Evolutionary conservation across 108 stramenopile genomes (phyloP).

Genomic region (Cyclotella distinguenda): DNA sequence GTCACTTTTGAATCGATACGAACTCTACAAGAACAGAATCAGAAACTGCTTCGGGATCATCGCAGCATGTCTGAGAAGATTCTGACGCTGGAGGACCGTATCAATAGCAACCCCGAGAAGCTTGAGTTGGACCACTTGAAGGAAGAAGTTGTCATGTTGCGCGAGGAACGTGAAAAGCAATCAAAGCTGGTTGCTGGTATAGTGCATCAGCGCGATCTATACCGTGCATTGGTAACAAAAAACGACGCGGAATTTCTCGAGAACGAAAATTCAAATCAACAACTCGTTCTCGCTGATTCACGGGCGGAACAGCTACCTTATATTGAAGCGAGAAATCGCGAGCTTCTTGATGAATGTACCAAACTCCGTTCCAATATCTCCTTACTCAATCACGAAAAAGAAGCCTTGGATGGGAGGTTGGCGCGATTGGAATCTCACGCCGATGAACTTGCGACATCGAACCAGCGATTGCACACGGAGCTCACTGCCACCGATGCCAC

Average conservation of each 20-base stretch:
- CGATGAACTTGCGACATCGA: slow-evolving; percentile 57
- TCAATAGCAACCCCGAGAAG: slow-evolving; percentile 50
- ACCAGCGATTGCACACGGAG: slow-evolving; percentile 53
- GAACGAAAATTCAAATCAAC: slow-evolving; percentile 24
- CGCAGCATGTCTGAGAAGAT: slow-evolving; percentile 52
- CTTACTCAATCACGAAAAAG: slow-evolving; percentile 49
- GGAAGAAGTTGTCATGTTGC: slow-evolving; percentile 53
- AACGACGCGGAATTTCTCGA: slow-evolving; percentile 52
- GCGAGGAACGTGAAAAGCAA: slow-evolving; percentile 75
- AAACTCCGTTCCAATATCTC: slow-evolving; percentile 52
- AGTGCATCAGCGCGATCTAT: slow-evolving; percentile 86
- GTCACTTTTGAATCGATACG: slow-evolving; percentile 44
- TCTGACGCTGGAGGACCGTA: slow-evolving; percentile 56
- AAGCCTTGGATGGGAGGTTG: slow-evolving; percentile 59
- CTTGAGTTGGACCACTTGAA: slow-evolving; percentile 55
- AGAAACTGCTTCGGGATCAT: slow-evolving; percentile 67
- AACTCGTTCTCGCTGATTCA: slow-evolving; percentile 49
- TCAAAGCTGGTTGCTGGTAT: slow-evolving; percentile 70
- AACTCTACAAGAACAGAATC: slow-evolving; percentile 77
- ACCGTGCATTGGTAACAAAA: slow-evolving; percentile 69
- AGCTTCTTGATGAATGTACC: slow-evolving; percentile 54
- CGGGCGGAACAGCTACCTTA: slow-evolving; percentile 44
- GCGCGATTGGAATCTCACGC: slow-evolving; percentile 61
- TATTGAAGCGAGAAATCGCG: slow-evolving; percentile 52
- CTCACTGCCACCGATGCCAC: slow-evolving; percentile 58